Percentiles rank a stretch among this genome's conserved stretches.
Conservation (phyloP, 768 basidiomycete genomes). For the Albatrellus ellisii region DNA sequence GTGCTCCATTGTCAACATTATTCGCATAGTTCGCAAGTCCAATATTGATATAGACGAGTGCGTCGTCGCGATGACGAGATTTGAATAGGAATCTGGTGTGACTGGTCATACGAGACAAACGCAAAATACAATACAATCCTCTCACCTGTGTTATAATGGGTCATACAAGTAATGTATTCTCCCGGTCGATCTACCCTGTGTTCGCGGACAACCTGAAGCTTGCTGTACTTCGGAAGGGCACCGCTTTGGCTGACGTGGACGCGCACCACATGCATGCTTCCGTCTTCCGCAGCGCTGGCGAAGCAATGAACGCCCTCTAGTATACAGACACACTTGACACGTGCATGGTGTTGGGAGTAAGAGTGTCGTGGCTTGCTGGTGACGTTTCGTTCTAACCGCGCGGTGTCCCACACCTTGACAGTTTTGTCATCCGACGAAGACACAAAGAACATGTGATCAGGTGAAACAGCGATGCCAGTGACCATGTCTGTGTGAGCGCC, state of each 20-base stretch:
- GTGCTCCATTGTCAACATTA: constrained; percentile 67
- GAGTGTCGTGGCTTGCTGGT: constrained; percentile 54
- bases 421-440: constrained; percentile 92
- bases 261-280: constrained; percentile 72
- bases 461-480: constrained; percentile 74
- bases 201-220: constrained; percentile 70
- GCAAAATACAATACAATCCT: neutral
- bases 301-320: constrained; percentile 85
- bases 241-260: constrained; percentile 59
- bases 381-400: constrained; percentile 87
- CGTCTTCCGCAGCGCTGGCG: constrained; percentile 75
- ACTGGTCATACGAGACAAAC: constrained; percentile 5
- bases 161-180: constrained; percentile 77
- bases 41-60: constrained; percentile 63
- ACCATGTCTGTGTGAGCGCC: constrained; percentile 72
- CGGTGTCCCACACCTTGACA: constrained; percentile 86
- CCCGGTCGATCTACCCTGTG: constrained; percentile 58
- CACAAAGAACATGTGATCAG: constrained; percentile 91
- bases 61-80: constrained; percentile 77
- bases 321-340: constrained; percentile 57
- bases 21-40: constrained; percentile 76
- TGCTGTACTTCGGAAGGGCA: constrained; percentile 71
- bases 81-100: constrained; percentile 54
- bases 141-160: constrained; percentile 68
- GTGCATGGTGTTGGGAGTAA: constrained; percentile 54